Base-by-base conservation (phyloP, 305 asterid genomes). In the Fraxinus angustifolia region DNA sequence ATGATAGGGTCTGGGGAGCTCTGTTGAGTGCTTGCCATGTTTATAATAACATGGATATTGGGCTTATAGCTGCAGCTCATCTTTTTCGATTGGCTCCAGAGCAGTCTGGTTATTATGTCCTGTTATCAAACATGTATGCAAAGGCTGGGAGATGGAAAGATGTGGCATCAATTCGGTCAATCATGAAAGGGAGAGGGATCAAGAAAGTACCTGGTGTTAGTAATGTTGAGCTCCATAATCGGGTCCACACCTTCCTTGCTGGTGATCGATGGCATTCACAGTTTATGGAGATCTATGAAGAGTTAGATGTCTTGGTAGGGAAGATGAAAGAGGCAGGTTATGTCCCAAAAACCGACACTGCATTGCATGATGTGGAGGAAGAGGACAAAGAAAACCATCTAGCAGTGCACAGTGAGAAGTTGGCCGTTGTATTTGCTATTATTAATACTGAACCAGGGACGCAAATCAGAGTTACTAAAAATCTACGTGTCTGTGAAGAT, bases 281-380 rank as follows among this genome's bases (percentile, higher is more conserved):
- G 62, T 85, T 91, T 7, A 82, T 76, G 34, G 60, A 88, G 90
- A 93, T 95, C 38, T 93, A 93, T 33, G 91, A 85, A 79, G 97
- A 90, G 87, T 82, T 93, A 28, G 97, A 92, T 79, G 67, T 82
- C 11, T 86, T 95, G 76, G 75, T 95, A n/a, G 97, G 91, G 73
- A 95, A 92, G 82, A 92, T 92, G 90, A 92, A 90, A 84, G 94
- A 90, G 82, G 86, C 85, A 0, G 98, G 99, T 14, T 93, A 92
- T 83, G 86, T 91, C 77, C 97, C 98, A 1, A 94, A 87, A 84
- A 93, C 89, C 0, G 93, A 90, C 23, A 83, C 84, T 34, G 91
- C 99, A 6, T 86, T 95, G 84, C 98, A 93, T 28, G 98, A 93
- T 30, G 91, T 95, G 68, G 99, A 93, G 93, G 97, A 91, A 87